phyloP scores from a whole-genome alignment of 257 asterid species.

The Solanum sitiens region DNA sequence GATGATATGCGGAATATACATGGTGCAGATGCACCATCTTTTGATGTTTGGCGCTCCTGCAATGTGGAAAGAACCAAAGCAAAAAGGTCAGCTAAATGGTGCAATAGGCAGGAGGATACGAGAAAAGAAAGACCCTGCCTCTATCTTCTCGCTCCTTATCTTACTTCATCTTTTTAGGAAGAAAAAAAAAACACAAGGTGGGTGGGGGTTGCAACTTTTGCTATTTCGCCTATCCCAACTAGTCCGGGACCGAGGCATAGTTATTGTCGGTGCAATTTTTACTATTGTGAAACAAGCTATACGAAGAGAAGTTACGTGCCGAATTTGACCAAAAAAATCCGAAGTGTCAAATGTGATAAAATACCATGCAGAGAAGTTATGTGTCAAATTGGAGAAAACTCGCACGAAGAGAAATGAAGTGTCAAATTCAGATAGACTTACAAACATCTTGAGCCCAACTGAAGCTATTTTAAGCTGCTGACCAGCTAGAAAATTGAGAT shows the following conservation, averaged over 20 bases:
- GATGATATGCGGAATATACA: conserved; percentile 90
- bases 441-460: conserved; percentile 94
- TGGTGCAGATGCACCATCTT: conserved; percentile 65
- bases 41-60: conserved; percentile 92
- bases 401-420: neutral
- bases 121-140: neutral
- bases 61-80: neutral
- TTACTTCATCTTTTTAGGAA: neutral
- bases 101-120: neutral
- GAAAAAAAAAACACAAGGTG: neutral
- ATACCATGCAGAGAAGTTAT: neutral
- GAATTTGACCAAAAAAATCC: neutral
- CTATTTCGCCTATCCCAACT: neutral
- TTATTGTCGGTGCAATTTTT: neutral
- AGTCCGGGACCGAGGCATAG: neutral
- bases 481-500: conserved; percentile 73
- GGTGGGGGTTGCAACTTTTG: neutral
- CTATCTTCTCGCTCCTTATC: neutral
- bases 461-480: conserved; percentile 96
- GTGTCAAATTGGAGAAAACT: neutral
- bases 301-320: neutral
- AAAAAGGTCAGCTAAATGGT: neutral
- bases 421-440: conserved; percentile 28
- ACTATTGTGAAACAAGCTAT: neutral
- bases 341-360: neutral